Evolutionary conservation across 2,329 filamentous ascomycete species (phyloP), one percentile per base, ranked within the genome.

Genomic region (Fusarium annulatum): DNA sequence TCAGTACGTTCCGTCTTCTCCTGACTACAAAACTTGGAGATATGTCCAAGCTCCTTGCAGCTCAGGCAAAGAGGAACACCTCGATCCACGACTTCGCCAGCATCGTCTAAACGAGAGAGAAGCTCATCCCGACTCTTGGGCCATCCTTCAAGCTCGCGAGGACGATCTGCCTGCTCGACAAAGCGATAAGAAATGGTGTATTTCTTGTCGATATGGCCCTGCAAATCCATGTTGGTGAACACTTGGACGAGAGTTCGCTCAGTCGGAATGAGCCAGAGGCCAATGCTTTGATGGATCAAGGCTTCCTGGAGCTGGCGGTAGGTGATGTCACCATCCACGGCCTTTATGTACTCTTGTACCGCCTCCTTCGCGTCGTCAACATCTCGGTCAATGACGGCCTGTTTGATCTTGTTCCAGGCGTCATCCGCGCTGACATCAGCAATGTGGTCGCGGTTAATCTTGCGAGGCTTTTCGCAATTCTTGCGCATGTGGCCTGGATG

Each of bases 141-240:
- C 89, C 91, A 94, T 3, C 83, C 80, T 2, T 88, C 85, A 26
- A 85, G 85, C 80, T 93, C 88, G 58, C 88, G 88, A 36, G 88
- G 88, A 7, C 90, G 88, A 26, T 83, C 80, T 0, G 91, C 88
- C 72, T 88, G 88, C 38, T 86, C 81, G 3, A 85, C 86, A 74
- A 91, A 90, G 55, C 92, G 89, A 78, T 91, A 90, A 0, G 88
- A 88, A 56, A 94, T 84, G 2, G 87, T 87, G 75, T 88, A 93
- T 78, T 90, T 90, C 80, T 90, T 90, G 64, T 87, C 87, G 26
- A 92, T 83, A 69, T 92, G 89, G 9, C 92, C 92, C 77, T 94
- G 91, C 3, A 93, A 83, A 72, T 94, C 91, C 89, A 94, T 92
- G 81, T 92, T 91, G 68, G 90, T 93, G 73, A 91, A 87, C 9